Conservation (phyloP, 2,329 filamentous ascomycete genomes). For the Mollisia scopiformis region DNA sequence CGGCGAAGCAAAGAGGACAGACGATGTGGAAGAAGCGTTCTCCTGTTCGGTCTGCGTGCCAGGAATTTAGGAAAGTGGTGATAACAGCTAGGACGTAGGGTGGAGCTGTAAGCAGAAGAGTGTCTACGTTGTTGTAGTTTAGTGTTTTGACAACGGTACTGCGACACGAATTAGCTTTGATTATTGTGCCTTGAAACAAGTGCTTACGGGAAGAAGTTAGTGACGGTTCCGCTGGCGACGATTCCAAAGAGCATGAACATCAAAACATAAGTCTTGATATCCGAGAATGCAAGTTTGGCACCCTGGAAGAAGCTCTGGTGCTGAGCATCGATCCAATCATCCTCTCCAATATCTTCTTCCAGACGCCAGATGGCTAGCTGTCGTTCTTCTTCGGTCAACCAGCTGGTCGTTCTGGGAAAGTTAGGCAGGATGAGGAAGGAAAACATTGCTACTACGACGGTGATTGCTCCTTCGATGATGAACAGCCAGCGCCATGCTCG, state of each 20-base stretch:
- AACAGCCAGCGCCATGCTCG: conserved; percentile 70
- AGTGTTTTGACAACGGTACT: conserved; percentile 69
- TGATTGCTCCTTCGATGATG: conserved; percentile 71
- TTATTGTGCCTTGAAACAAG: conserved; percentile 48
- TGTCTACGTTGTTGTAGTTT: conserved; percentile 56
- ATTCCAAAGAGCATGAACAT: conserved; percentile 54
- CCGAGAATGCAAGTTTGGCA: conserved; percentile 52
- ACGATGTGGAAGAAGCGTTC: conserved; percentile 73
- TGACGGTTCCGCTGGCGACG: conserved; percentile 59
- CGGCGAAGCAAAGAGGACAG: conserved; percentile 61
- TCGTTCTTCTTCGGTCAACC: conserved; percentile 60
- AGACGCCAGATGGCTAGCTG: conserved; percentile 62
- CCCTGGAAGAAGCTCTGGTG: conserved; percentile 60
- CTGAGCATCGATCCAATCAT: conserved; percentile 61
- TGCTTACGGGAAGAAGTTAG: conserved; percentile 64
- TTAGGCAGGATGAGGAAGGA: conserved; percentile 67
- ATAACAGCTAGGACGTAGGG: conserved; percentile 67
- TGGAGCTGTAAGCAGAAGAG: conserved; percentile 66
- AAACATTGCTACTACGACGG: conserved; percentile 59
- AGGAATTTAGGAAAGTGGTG: conserved; percentile 65
- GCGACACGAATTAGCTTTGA: conserved; percentile 37
- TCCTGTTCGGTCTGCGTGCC: conserved; percentile 71
- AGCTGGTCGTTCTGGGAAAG: conserved; percentile 63
- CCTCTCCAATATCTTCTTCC: conserved; percentile 66
- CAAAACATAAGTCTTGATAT: conserved; percentile 50